These are phyloP conservation scores for Dactylonectria estremocensis DNA, from an alignment of 2,329 filamentous ascomycete genomes.

Conservation along the genomic window DNA sequence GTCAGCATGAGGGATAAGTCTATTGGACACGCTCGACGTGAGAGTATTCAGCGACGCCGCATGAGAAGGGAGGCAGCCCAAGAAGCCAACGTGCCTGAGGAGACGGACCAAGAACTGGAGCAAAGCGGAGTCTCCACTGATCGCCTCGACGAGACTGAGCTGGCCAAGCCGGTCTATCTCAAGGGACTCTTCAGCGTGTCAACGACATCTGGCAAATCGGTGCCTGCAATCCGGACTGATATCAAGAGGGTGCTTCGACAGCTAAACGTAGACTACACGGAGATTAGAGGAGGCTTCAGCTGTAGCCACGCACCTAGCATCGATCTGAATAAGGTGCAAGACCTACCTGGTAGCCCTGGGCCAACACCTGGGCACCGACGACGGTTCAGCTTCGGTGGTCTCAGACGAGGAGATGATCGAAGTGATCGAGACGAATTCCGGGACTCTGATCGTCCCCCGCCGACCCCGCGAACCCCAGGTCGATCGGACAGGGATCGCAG, in stretches of 20 bases:
- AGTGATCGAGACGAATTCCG: constrained; percentile 81
- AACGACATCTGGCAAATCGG: constrained; percentile 93
- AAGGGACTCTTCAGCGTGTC: constrained; percentile 98
- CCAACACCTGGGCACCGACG: constrained; percentile 75
- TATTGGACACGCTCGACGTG: constrained; percentile 87
- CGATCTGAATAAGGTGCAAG: constrained; percentile 81
- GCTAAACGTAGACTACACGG: constrained; percentile 89
- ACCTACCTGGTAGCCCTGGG: constrained; percentile 73
- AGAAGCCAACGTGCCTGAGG: constrained; percentile 88
- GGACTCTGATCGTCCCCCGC: constrained; percentile 65
- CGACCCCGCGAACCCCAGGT: constrained; percentile 61
- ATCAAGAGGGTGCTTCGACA: constrained; percentile 91
- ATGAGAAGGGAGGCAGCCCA: constrained; percentile 79
- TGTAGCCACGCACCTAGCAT: constrained; percentile 93
- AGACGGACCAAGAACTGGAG: constrained; percentile 86
- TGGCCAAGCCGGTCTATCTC: constrained; percentile 93
- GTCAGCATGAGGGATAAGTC: constrained; percentile 86
- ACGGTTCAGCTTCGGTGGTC: constrained; percentile 87
- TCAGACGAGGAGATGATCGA: constrained; percentile 69
- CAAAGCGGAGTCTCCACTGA: constrained; percentile 74
- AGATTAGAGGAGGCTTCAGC: constrained; percentile 94
- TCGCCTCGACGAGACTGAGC: constrained; percentile 77
- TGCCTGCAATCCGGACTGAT: constrained; percentile 87
- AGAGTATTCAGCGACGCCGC: constrained; percentile 92
- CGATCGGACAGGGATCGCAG: constrained; percentile 74